These are phyloP conservation scores for Selaginella moellendorffii DNA, from an alignment of 75 land plant genomes.

Conservation along the genomic window DNA sequence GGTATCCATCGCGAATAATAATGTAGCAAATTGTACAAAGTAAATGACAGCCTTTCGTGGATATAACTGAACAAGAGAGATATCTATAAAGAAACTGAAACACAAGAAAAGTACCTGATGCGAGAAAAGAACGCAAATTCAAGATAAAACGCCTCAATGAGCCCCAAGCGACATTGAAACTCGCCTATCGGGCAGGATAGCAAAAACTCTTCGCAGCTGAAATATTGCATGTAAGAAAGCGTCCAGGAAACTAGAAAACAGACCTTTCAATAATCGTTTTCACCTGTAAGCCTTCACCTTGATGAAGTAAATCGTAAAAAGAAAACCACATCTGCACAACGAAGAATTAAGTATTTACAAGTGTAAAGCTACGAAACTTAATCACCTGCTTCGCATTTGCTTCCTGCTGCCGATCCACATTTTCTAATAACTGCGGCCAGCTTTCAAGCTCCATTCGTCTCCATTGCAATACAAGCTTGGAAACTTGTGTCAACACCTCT, in stretches of 20 bases:
- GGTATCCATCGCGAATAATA: conserved; percentile 72
- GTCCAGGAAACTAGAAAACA: no score
- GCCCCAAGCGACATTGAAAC: conserved; percentile 55
- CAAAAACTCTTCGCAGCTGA: conserved; percentile 74
- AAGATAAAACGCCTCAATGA: conserved; percentile 54
- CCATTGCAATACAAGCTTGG: conserved; percentile 44
- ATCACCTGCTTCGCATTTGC: conserved; percentile 54
- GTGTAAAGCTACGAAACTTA: neutral
- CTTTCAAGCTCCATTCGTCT: conserved; percentile 63
- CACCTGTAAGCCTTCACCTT: conserved; percentile 18
- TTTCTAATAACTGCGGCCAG: conserved; percentile 72
- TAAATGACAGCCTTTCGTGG: conserved; percentile 22
- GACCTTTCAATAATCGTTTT: conserved; percentile 44
- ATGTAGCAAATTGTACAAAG: conserved; percentile 60
- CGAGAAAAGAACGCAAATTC: neutral
- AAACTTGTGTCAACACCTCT: conserved; percentile 46
- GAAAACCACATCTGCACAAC: conserved; percentile 74
- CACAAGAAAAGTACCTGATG: no score
- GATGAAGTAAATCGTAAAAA: conserved; percentile 43
- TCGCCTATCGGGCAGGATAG: conserved; percentile 71
- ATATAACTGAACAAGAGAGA: neutral
- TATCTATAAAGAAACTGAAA: no score
- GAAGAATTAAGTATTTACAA: neutral
- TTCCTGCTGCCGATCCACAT: conserved; percentile 39
- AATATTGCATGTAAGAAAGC: no score